Conservation (phyloP, 1,284 basidiomycete species). For the Leccinum subrobustum region DNA sequence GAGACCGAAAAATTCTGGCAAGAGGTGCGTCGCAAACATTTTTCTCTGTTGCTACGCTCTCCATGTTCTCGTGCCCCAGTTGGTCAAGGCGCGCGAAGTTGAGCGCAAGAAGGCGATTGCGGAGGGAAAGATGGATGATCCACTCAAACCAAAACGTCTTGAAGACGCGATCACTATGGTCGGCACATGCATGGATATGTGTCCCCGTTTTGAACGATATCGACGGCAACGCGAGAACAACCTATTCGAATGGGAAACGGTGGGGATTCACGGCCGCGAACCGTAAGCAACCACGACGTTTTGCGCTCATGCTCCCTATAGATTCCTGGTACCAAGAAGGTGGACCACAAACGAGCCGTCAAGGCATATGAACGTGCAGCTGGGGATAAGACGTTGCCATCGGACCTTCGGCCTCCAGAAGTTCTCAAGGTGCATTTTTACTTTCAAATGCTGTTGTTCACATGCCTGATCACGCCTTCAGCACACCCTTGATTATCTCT, state of each 20-base stretch:
- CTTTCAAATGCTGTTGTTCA: neutral
- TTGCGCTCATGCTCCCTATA: conserved; percentile 41
- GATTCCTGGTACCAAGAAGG: conserved; percentile 73
- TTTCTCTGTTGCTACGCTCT: conserved; percentile 17
- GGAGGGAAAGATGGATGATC: conserved; percentile 87
- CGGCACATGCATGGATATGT: conserved; percentile 93
- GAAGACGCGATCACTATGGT: conserved; percentile 88
- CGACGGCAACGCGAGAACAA: conserved; percentile 90
- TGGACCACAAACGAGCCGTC: conserved; percentile 86
- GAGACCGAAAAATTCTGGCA: conserved; percentile 65
- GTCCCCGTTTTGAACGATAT: conserved; percentile 90
- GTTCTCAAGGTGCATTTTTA: conserved; percentile 67
- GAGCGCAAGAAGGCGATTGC: conserved; percentile 80
- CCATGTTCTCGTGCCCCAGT: conserved; percentile 38
- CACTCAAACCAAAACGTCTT: conserved; percentile 71
- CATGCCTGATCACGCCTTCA: conserved; percentile 30
- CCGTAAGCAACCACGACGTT: conserved; percentile 17
- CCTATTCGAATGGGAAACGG: conserved; percentile 84
- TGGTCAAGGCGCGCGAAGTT: conserved; percentile 69
- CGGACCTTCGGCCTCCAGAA: conserved; percentile 86
- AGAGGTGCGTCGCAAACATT: conserved; percentile 48
- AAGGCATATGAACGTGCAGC: conserved; percentile 95
- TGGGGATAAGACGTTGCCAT: conserved; percentile 89
- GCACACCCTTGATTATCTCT: conserved; percentile 91
- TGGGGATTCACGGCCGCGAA: conserved; percentile 39